These are phyloP conservation scores for Astrothelium subdiscretum DNA, from an alignment of 495 filamentous ascomycete genomes.

Conservation along the genomic window DNA sequence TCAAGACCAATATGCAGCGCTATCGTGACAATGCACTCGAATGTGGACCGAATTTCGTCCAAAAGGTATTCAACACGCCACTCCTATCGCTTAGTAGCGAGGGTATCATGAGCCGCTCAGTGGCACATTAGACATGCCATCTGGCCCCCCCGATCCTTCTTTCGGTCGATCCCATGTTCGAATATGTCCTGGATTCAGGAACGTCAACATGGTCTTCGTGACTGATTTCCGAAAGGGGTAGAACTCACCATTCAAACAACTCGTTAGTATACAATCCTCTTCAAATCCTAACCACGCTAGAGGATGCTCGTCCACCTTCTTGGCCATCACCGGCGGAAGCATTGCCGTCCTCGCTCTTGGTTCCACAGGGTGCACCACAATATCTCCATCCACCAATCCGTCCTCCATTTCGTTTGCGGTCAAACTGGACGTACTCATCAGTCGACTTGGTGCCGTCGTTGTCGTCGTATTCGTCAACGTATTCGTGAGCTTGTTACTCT, in stretches of 20 bases:
- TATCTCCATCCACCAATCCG: slow-evolving; percentile 25
- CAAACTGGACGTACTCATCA: slow-evolving; percentile 56
- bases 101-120: neutral
- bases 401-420: slow-evolving; percentile 30
- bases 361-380: slow-evolving; percentile 66
- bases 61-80: neutral
- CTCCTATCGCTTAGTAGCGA: neutral
- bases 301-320: slow-evolving; percentile 75
- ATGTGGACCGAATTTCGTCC: neutral
- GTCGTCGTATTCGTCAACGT: slow-evolving; percentile 25
- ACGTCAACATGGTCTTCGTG: slow-evolving; percentile 1
- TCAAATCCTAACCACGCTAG: slow-evolving; percentile 84
- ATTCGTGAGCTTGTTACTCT: slow-evolving; percentile 27
- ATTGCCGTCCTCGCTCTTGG: slow-evolving; percentile 68
- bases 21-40: neutral
- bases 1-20: neutral
- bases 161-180: slow-evolving; percentile 75
- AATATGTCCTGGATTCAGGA: slow-evolving; percentile 54
- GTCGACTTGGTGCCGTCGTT: slow-evolving; percentile 34
- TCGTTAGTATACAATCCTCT: slow-evolving; percentile 83
- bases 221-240: slow-evolving; percentile 2
- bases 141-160: slow-evolving; percentile 36
- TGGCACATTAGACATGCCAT: neutral
- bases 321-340: slow-evolving; percentile 89
- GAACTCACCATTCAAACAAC: slow-evolving; percentile 72